Conservation (phyloP, 441 rosid species). For the Jatropha podagrica region DNA sequence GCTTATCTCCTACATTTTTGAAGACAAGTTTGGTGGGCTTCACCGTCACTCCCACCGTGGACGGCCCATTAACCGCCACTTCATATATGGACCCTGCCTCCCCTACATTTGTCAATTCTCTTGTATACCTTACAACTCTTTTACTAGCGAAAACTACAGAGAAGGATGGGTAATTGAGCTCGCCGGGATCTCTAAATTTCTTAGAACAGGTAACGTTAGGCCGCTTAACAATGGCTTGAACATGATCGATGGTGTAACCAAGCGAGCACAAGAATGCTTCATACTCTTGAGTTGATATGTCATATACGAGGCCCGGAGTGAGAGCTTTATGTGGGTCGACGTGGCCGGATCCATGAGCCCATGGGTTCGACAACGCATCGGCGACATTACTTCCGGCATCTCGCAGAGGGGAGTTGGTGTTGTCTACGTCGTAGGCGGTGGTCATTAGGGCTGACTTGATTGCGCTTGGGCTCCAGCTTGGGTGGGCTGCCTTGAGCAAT, state of each 20-base stretch:
- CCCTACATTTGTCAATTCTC: conserved; percentile 80
- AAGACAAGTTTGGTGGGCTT: conserved; percentile 60
- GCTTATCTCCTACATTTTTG: conserved; percentile 60
- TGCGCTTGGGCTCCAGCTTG: conserved; percentile 78
- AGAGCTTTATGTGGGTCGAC: conserved; percentile 85
- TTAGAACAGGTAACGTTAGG: conserved; percentile 53
- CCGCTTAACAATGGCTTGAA: conserved; percentile 56
- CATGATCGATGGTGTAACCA: conserved; percentile 55
- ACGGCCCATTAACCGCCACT: conserved; percentile 43
- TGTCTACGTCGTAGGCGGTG: conserved; percentile 57
- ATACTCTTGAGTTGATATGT: conserved; percentile 63
- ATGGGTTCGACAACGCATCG: conserved; percentile 71
- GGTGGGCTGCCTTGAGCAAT: conserved; percentile 70
- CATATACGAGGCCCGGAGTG: conserved; percentile 77
- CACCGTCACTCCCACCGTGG: conserved; percentile 51
- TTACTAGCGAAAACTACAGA: conserved; percentile 61
- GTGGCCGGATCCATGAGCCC: conserved; percentile 89
- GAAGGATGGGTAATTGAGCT: conserved; percentile 86
- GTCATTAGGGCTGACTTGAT: conserved; percentile 96
- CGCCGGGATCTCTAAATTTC: conserved; percentile 64
- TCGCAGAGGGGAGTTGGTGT: conserved; percentile 58
- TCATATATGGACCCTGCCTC: conserved; percentile 48
- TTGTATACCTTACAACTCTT: conserved; percentile 68
- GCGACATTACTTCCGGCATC: conserved; percentile 46
- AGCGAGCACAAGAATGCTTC: conserved; percentile 71